Conservation (phyloP, 2,329 filamentous ascomycete genomes). For the Trichoderma endophyticum region DNA sequence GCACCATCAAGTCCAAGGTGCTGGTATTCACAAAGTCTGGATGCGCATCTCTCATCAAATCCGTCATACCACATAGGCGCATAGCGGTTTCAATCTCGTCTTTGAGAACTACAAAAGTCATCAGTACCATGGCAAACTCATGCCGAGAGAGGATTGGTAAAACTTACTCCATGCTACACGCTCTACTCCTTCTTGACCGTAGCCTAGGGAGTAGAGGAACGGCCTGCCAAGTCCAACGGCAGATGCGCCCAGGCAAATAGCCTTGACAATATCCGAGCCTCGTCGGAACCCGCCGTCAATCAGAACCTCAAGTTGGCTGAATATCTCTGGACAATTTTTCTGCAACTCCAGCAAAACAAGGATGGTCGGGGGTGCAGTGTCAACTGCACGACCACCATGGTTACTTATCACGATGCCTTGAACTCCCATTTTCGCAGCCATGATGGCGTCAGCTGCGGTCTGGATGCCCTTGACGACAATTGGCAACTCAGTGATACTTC, state of each 20-base stretch:
- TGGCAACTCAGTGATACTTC: background rate
- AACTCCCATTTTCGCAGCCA: slow-evolving; percentile 4
- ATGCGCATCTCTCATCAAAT: slow-evolving; percentile 12
- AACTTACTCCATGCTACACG: slow-evolving; percentile 6
- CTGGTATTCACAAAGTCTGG: slow-evolving; percentile 13
- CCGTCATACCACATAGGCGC: slow-evolving; percentile 10
- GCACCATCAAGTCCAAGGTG: slow-evolving; percentile 4
- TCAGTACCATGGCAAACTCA: background rate
- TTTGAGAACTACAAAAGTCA: background rate
- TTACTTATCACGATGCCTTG: slow-evolving; percentile 12
- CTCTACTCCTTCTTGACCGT: slow-evolving; percentile 10
- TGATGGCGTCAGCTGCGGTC: background rate
- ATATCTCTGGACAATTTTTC: slow-evolving; percentile 10
- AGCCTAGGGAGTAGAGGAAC: background rate
- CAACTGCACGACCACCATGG: slow-evolving; percentile 7
- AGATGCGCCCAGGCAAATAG: slow-evolving; percentile 6
- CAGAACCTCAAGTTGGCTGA: slow-evolving; percentile 1
- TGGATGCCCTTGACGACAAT: slow-evolving; percentile 7
- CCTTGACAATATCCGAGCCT: slow-evolving; percentile 12
- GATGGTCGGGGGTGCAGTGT: slow-evolving; percentile 2
- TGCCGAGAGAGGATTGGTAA: fast-evolving
- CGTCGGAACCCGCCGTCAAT: slow-evolving; percentile 11
- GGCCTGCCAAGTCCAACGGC: slow-evolving; percentile 8
- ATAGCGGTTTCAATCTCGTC: slow-evolving; percentile 13
- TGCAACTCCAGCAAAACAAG: slow-evolving; percentile 7